Evolutionary conservation across 192 early-diverging fungal species (phyloP).

Genomic region (Coemansia erecta): DNA sequence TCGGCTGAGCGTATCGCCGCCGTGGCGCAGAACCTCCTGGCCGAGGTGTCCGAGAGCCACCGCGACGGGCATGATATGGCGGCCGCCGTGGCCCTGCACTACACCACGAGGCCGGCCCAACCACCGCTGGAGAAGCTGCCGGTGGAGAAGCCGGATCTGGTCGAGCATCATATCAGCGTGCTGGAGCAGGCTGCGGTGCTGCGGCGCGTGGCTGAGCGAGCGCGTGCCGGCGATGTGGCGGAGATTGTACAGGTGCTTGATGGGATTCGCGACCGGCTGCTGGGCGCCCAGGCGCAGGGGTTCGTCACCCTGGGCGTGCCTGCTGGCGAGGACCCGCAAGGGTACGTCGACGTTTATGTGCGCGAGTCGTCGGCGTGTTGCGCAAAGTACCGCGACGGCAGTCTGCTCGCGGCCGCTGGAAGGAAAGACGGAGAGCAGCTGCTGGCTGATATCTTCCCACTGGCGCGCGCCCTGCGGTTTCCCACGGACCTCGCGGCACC

Average conservation of each 20-base stretch:
- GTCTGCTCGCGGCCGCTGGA: not conserved
- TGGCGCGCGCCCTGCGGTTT: slow-evolving; percentile 38
- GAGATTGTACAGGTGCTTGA: slow-evolving; percentile 13
- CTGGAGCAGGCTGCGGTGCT: slow-evolving; percentile 70
- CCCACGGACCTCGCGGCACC: slow-evolving; percentile 37
- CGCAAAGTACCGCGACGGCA: not conserved
- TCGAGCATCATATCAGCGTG: slow-evolving; percentile 61
- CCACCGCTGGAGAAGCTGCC: too few species aligned
- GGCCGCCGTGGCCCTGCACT: slow-evolving; percentile 45
- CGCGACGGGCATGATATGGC: slow-evolving; percentile 62
- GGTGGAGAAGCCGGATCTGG: slow-evolving; percentile 50
- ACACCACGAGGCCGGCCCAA: slow-evolving; percentile 41
- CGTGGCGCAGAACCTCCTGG: slow-evolving; percentile 66
- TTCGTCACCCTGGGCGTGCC: slow-evolving; percentile 28
- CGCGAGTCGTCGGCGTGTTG: slow-evolving; percentile 27
- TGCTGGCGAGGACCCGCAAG: slow-evolving; percentile 6
- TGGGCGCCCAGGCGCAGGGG: slow-evolving; percentile 6
- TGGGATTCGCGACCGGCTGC: slow-evolving; percentile 9
- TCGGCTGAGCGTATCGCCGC: slow-evolving; percentile 68
- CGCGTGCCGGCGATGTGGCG: slow-evolving; percentile 4
- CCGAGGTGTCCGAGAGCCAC: slow-evolving; percentile 64
- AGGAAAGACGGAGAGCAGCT: not conserved
- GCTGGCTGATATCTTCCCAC: slow-evolving; percentile 36
- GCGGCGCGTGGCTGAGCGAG: slow-evolving; percentile 44
- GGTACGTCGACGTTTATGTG: slow-evolving; percentile 17